Conservation (phyloP, 2,329 filamentous ascomycete genomes). For the Diaporthe sp. region DNA sequence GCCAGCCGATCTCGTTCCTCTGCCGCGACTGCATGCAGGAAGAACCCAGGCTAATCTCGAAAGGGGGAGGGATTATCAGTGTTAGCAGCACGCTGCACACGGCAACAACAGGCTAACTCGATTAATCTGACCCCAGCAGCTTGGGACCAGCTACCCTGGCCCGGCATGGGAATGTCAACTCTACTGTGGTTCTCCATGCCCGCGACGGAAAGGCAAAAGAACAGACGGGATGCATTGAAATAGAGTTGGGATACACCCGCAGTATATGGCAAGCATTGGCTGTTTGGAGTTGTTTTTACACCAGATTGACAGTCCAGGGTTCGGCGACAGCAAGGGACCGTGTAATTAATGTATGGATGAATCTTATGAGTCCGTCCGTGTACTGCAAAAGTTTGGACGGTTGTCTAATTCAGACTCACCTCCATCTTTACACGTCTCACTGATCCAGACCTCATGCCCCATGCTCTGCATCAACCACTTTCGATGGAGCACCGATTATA, state of each 20-base stretch:
- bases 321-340: neutral
- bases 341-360: neutral
- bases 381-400: slow-evolving; percentile 15
- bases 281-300: neutral
- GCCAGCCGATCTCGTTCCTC: slow-evolving; percentile 24
- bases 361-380: neutral
- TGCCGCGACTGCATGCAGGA: slow-evolving; percentile 38
- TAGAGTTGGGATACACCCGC: neutral
- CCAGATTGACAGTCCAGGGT: neutral
- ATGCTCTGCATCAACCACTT: neutral
- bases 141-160: slow-evolving; percentile 16
- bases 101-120: slow-evolving; percentile 9
- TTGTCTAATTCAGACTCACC: slow-evolving; percentile 6
- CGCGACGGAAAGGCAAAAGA: neutral
- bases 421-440: slow-evolving; percentile 17
- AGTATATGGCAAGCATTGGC: neutral
- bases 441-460: neutral
- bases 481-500: slow-evolving; percentile 8
- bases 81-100: slow-evolving; percentile 22
- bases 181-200: neutral
- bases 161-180: neutral
- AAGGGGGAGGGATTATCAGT: slow-evolving; percentile 33
- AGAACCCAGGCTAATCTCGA: slow-evolving; percentile 7
- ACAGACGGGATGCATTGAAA: slow-evolving; percentile 18
- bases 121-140: neutral